Base-by-base conservation (phyloP, 768 basidiomycete genomes). In the Tephrocybe sp. region DNA sequence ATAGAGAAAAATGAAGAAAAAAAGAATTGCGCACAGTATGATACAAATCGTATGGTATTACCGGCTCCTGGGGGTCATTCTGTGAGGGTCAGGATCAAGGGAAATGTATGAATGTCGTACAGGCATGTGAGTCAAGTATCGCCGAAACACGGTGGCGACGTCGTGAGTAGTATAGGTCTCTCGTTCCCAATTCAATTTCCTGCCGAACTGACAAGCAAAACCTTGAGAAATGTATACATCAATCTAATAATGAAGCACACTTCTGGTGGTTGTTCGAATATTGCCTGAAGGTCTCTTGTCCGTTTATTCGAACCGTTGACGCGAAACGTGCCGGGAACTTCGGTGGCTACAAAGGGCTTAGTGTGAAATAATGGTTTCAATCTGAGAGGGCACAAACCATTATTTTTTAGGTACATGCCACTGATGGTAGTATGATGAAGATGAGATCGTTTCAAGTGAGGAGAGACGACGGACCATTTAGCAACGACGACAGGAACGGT, bases 401-500 rank as follows among this genome's bases (percentile, higher is more conserved):
- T 88, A 69, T 95, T 92, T 65, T 99, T 99, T 50, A 99, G 82
- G 72, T 94, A 88, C 38, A 95, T 70, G 4, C 95, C 95, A 62
- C 93, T 94, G 55, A 8, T 23, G 19, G 34, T 43, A 30, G 18
- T 19, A 44, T 31, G 9, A 40, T 25, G n/a, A 44, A 18, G 12
- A 50, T 45, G 43, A 18, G 12, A 50, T 45, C 25, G 23, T 31
- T 25, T 34, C 44, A 38, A 53, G 40, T 55, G 22, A 34, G n/a
- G 24, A 27, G 40, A 39, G 6, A 54, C 19, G 16, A 57, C 85
- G 61, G 59, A 92, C 91, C 93, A 97, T 70, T 97, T 97, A 39
- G 95, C 95, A 34, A 99, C 95, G 45, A 97, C 94, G 34, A 97
- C 91, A 8, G 95, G 95, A 42, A 99, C 91, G 64, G 88, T 89